phyloP scores from a whole-genome alignment of 768 basidiomycete genomes.

The Astraeus odoratus region DNA sequence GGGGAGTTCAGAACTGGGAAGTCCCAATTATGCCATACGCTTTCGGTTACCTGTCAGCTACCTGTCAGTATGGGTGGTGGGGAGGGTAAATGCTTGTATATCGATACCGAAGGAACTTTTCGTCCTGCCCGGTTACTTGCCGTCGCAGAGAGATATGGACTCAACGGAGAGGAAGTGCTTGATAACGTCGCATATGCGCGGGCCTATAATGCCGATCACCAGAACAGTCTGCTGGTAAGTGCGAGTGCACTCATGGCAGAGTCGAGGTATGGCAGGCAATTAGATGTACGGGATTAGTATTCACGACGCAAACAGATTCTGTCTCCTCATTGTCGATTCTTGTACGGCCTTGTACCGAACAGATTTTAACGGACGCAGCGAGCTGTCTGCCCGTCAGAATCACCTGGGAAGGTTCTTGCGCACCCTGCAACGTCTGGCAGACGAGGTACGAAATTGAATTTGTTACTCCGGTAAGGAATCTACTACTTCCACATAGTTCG shows the following conservation, averaged over 20 bases:
- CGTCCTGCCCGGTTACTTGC: constrained; percentile 92
- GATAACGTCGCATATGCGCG: constrained; percentile 98
- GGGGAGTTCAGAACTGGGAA: constrained; percentile 99
- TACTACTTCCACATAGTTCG: constrained; percentile 54
- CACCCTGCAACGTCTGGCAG: constrained; percentile 87
- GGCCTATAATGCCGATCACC: constrained; percentile 98
- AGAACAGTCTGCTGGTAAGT: constrained; percentile 78
- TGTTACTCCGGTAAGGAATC: constrained; percentile 2
- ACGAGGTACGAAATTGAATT: constrained; percentile 61
- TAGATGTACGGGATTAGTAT: constrained; percentile 6
- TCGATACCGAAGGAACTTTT: constrained; percentile 99
- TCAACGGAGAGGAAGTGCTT: constrained; percentile 95
- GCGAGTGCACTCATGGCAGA: constrained; percentile 99
- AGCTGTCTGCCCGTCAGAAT: constrained; percentile 89
- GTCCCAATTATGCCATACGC: constrained; percentile 95
- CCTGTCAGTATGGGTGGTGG: constrained; percentile 98
- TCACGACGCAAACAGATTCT: constrained; percentile 57
- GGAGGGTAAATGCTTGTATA: constrained; percentile 97
- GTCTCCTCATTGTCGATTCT: constrained; percentile 93
- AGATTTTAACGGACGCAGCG: constrained; percentile 93
- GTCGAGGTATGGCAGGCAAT: constrained; percentile 60
- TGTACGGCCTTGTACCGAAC: constrained; percentile 93
- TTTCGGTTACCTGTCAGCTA: constrained; percentile 96
- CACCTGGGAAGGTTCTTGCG: constrained; percentile 95
- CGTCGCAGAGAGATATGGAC: constrained; percentile 91